phyloP scores from a whole-genome alignment of 163 green algal genomes.

The Chlorella variabilis region DNA sequence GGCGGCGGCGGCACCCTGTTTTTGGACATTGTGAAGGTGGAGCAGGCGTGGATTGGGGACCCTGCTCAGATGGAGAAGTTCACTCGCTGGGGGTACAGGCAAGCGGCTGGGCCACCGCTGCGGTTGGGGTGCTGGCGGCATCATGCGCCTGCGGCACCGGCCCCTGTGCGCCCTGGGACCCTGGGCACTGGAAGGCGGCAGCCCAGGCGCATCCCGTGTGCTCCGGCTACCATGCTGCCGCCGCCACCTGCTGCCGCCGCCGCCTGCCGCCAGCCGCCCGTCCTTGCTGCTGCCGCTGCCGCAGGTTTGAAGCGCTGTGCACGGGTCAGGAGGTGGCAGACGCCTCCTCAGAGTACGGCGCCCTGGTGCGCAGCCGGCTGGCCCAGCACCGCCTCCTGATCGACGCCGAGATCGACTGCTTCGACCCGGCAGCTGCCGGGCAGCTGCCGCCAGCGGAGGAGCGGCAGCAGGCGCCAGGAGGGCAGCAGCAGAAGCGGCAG shows the following conservation, averaged over 20 bases:
- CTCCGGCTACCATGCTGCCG: too few relatives aligned
- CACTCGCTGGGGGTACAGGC: slow-evolving; percentile 67
- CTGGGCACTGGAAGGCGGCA: too few relatives aligned
- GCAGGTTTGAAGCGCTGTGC: slow-evolving; percentile 62
- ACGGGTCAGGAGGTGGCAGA: slow-evolving; percentile 48
- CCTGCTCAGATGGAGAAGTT: slow-evolving; percentile 47
- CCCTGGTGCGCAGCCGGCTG: slow-evolving; percentile 50
- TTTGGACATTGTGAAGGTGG: slow-evolving; percentile 66
- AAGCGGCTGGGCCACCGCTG: too few relatives aligned
- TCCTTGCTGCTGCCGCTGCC: too few relatives aligned
- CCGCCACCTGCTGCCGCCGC: not conserved
- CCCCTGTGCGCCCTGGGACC: too few relatives aligned
- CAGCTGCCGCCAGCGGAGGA: not conserved
- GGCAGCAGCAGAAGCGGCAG: not conserved
- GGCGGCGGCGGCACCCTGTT: slow-evolving; percentile 41
- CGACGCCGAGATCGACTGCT: slow-evolving; percentile 61
- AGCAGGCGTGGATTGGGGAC: slow-evolving; percentile 27
- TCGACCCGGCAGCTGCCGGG: slow-evolving; percentile 7
- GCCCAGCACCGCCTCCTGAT: slow-evolving; percentile 51
- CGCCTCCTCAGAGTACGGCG: slow-evolving; percentile 52
- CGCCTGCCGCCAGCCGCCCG: too few relatives aligned
- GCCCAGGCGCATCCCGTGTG: too few relatives aligned
- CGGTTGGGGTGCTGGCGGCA: too few relatives aligned
- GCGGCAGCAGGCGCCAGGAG: not conserved
- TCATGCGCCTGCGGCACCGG: too few relatives aligned